Percentiles rank a stretch among this genome's conserved stretches.
Evolutionary conservation across 2,329 filamentous ascomycete genomes (phyloP).

Genomic region (Scolecobasidium constrictum): DNA sequence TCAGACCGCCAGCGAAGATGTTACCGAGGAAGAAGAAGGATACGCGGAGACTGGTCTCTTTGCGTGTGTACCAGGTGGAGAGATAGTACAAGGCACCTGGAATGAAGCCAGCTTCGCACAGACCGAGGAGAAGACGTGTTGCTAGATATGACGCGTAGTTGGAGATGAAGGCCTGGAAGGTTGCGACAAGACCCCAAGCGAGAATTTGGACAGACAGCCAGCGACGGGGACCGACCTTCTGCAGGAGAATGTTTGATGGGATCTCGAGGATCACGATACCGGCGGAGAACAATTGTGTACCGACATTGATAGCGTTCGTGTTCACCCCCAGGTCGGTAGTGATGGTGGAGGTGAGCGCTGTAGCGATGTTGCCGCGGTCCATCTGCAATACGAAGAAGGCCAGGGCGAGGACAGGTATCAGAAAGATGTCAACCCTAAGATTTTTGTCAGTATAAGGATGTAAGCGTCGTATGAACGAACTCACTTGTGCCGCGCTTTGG

Average conservation of each 20-base stretch:
- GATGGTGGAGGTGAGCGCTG: too few species aligned
- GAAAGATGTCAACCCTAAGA: too few species aligned
- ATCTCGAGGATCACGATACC: slow-evolving; percentile 18
- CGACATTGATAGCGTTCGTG: too few species aligned
- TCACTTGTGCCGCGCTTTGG: too few species aligned
- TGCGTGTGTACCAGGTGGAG: slow-evolving; percentile 2
- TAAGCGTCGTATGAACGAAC: too few species aligned
- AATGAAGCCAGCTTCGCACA: neutral
- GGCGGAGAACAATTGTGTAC: slow-evolving; percentile 21
- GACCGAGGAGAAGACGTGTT: slow-evolving; percentile 12
- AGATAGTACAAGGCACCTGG: neutral
- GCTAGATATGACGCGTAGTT: slow-evolving; percentile 4
- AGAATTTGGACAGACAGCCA: slow-evolving; percentile 23
- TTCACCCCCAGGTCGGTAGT: too few species aligned
- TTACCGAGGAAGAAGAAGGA: too few species aligned
- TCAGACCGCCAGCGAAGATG: too few species aligned
- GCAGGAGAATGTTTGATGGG: slow-evolving; percentile 12
- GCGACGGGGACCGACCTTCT: slow-evolving; percentile 18
- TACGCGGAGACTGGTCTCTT: neutral
- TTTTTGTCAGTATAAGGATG: too few species aligned
- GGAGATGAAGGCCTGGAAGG: slow-evolving; percentile 19
- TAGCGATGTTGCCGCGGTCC: too few species aligned
- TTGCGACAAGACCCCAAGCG: slow-evolving; percentile 23
- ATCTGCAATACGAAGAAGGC: too few species aligned
- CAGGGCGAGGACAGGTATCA: too few species aligned